These are phyloP conservation scores for Trichoderma oligosporum DNA, from an alignment of 2,329 filamentous ascomycete genomes.

Conservation along the genomic window DNA sequence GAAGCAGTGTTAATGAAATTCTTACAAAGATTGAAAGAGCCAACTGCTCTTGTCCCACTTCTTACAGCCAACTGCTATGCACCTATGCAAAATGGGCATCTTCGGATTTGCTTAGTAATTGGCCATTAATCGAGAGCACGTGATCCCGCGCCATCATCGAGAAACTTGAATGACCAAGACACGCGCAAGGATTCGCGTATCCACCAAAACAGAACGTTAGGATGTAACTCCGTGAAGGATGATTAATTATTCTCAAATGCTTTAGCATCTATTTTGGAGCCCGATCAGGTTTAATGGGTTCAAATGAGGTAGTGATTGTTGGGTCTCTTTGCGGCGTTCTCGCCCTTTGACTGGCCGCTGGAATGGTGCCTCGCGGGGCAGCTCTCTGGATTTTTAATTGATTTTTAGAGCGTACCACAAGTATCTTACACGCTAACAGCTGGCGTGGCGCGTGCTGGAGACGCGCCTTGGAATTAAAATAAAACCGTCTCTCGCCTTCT, in stretches of 20 bases:
- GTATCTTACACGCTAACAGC: slow-evolving; percentile 33
- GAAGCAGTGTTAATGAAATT: neutral
- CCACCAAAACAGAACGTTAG: slow-evolving; percentile 13
- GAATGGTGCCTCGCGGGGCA: slow-evolving; percentile 14
- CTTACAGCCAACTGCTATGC: neutral
- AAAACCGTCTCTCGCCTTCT: slow-evolving; percentile 34
- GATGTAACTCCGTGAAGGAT: neutral
- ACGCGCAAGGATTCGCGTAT: slow-evolving; percentile 17
- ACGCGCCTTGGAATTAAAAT: slow-evolving; percentile 36
- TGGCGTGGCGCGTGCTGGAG: slow-evolving; percentile 34
- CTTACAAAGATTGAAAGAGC: too few species aligned
- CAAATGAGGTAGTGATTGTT: slow-evolving; percentile 11
- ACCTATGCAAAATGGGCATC: slow-evolving; percentile 3
- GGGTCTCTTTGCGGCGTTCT: slow-evolving; percentile 1
- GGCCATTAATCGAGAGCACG: neutral
- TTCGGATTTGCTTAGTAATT: slow-evolving; percentile 1
- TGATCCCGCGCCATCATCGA: slow-evolving; percentile 8
- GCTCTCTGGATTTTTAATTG: slow-evolving; percentile 13
- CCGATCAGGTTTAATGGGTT: slow-evolving; percentile 12
- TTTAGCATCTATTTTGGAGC: slow-evolving; percentile 1
- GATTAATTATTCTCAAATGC: neutral
- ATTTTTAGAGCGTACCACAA: slow-evolving; percentile 19
- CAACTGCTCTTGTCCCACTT: neutral
- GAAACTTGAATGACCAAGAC: slow-evolving; percentile 11
- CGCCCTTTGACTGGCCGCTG: slow-evolving; percentile 18